These are phyloP conservation scores for Flaveria robusta DNA, from an alignment of 129 eudicot genomes.

Conservation along the genomic window DNA sequence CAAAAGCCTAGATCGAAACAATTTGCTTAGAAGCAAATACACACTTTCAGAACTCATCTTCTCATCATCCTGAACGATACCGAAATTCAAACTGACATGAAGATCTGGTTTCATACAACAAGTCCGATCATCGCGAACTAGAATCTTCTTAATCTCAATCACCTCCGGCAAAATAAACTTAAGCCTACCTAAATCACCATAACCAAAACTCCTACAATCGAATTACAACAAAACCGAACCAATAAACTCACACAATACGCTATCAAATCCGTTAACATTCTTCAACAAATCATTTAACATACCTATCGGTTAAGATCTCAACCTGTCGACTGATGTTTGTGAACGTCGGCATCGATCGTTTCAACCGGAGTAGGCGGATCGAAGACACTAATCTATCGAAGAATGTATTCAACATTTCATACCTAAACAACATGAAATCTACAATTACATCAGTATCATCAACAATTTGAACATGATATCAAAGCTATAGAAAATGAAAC, in stretches of 20 bases:
- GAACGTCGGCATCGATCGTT: constrained; percentile 53
- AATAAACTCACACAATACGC: background rate
- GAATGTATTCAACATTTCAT: constrained; percentile 59
- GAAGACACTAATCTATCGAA: constrained; percentile 66
- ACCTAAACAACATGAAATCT: constrained; percentile 43
- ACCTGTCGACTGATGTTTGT: constrained; percentile 57
- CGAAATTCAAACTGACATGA: constrained; percentile 42
- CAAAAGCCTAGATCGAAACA: constrained; percentile 61
- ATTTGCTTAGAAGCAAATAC: constrained; percentile 50
- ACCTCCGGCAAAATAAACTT: constrained; percentile 81
- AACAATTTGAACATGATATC: background rate
- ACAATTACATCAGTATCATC: background rate
- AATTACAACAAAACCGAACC: background rate
- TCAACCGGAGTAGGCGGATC: constrained; percentile 56
- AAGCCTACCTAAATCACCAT: constrained; percentile 74
- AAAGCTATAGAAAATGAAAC: constrained; percentile 5
- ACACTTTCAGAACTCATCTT: constrained; percentile 39
- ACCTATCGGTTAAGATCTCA: constrained; percentile 77
- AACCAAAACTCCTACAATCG: constrained; percentile 65
- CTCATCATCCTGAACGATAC: constrained; percentile 41
- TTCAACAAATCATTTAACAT: background rate
- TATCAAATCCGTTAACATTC: background rate
- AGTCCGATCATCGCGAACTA: constrained; percentile 64
- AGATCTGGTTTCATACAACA: constrained; percentile 84
- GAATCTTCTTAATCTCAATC: constrained; percentile 63